A percentile compares a stretch with the other conserved stretches of the same genome.
These are phyloP conservation scores for Wickerhamiella alocasiicola DNA, from an alignment of 805 yeast species.

Conservation along the genomic window DNA sequence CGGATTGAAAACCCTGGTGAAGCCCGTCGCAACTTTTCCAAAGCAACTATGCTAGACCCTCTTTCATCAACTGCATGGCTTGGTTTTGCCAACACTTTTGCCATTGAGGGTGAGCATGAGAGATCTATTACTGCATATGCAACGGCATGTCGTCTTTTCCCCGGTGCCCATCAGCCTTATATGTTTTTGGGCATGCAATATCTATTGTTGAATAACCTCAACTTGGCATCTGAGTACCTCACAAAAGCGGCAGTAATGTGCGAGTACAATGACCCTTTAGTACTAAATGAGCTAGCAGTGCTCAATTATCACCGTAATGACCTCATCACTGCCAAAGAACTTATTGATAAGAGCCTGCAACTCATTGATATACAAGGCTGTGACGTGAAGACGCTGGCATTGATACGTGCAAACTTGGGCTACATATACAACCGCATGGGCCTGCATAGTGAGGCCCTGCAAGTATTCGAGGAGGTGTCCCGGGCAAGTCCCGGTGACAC, in stretches of 20 bases:
- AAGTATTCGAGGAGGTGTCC: conserved; percentile 64
- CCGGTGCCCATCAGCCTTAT: conserved; percentile 68
- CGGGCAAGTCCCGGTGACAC: conserved; percentile 58
- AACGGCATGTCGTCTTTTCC: conserved; percentile 79
- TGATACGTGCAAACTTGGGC: conserved; percentile 34
- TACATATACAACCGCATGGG: conserved; percentile 27
- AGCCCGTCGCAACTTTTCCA: conserved; percentile 77
- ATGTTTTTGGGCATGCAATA: conserved; percentile 94
- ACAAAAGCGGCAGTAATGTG: conserved; percentile 64
- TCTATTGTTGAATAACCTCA: conserved; percentile 69
- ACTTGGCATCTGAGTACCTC: conserved; percentile 77
- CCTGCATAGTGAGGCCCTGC: conserved; percentile 56
- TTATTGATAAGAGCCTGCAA: conserved; percentile 18
- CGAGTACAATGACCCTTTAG: conserved; percentile 68
- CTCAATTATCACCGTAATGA: conserved; percentile 69
- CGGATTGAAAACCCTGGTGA: conserved; percentile 60
- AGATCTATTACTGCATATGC: conserved; percentile 96
- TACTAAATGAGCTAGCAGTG: conserved; percentile 88
- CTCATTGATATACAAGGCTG: conserved; percentile 36
- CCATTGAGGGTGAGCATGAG: conserved; percentile 97
- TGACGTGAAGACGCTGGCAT: conserved; percentile 71
- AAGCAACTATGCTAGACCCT: conserved; percentile 78
- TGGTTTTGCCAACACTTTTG: conserved; percentile 96
- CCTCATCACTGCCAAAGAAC: conserved; percentile 48
- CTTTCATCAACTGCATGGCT: conserved; percentile 94